Evolutionary conservation across 495 filamentous ascomycete genomes (phyloP).

Genomic region (Penicillium longicatenatum): DNA sequence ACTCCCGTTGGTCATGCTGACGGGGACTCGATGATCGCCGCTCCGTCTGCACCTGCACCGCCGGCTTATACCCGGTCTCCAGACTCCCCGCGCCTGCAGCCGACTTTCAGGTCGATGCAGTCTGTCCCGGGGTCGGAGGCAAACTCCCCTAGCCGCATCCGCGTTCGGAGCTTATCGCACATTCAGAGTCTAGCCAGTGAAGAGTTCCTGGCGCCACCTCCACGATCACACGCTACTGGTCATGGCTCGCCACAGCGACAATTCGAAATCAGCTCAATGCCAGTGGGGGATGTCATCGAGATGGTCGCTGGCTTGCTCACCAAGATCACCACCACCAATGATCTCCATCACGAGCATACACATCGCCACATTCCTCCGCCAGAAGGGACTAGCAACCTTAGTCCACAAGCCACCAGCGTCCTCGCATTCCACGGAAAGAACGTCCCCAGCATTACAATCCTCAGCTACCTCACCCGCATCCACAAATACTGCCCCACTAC

Average conservation of each 20-base stretch:
- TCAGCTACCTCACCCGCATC: conserved; percentile 94
- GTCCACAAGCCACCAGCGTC: conserved; percentile 81
- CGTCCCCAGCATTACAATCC: conserved; percentile 93
- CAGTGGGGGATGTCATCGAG: conserved; percentile 96
- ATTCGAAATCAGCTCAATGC: conserved; percentile 98
- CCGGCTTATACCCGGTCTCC: conserved; percentile 37
- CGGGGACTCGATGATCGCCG: conserved; percentile 17
- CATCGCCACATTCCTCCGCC: conserved; percentile 69
- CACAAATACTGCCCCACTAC: conserved; percentile 99
- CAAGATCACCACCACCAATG: conserved; percentile 97
- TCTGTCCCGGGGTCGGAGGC: conserved; percentile 56
- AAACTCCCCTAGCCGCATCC: conserved; percentile 73
- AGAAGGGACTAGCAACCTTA: conserved; percentile 66
- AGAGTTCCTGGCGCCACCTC: conserved; percentile 59
- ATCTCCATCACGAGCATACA: conserved; percentile 83
- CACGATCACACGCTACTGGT: conserved; percentile 44
- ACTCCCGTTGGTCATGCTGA: conserved; percentile 23
- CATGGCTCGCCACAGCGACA: conserved; percentile 52
- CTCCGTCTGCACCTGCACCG: background rate
- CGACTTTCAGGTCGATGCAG: conserved; percentile 52
- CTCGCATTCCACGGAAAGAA: conserved; percentile 99
- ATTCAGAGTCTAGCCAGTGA: conserved; percentile 86
- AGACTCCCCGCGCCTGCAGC: conserved; percentile 54
- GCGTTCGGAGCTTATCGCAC: conserved; percentile 81
- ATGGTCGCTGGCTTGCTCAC: conserved; percentile 99